A percentile compares a stretch with the other conserved stretches of the same genome.
Evolutionary conservation across 805 yeast genomes (phyloP).

Genomic region (Kurtzmaniella cleridarum): DNA sequence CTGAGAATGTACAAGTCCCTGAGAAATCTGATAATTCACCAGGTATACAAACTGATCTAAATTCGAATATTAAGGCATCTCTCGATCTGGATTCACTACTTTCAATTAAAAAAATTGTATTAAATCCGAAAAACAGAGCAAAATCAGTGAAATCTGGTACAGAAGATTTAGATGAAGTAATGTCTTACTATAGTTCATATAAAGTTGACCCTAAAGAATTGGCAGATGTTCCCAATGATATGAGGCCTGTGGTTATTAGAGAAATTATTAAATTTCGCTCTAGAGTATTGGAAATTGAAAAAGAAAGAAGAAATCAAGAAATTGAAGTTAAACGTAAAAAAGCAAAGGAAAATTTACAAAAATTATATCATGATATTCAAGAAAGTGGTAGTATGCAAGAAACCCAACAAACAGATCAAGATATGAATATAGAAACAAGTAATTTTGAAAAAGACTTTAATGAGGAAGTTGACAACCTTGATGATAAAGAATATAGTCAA

Average conservation of each 20-base stretch:
- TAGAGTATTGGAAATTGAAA: slow-evolving; percentile 48
- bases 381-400: slow-evolving; percentile 16
- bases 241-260: slow-evolving; percentile 46
- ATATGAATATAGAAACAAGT: slow-evolving; percentile 8
- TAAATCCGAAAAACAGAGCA: slow-evolving; percentile 17
- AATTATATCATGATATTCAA: slow-evolving; percentile 37
- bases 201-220: slow-evolving; percentile 54
- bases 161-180: slow-evolving; percentile 31
- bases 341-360: slow-evolving; percentile 43
- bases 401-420: slow-evolving; percentile 12
- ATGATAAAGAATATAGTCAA: slow-evolving; percentile 25
- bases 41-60: too few relatives aligned
- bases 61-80: too few relatives aligned
- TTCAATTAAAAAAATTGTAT: slow-evolving; percentile 6
- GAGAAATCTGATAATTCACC: too few relatives aligned
- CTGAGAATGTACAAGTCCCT: neutral
- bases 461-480: slow-evolving; percentile 22
- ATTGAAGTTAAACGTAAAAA: slow-evolving; percentile 42
- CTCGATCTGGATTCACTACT: too few relatives aligned
- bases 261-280: slow-evolving; percentile 55
- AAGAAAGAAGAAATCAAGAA: slow-evolving; percentile 45
- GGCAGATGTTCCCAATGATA: slow-evolving; percentile 49
- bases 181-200: slow-evolving; percentile 35
- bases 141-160: slow-evolving; percentile 20
- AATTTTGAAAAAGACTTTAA: slow-evolving; percentile 9